Conservation (phyloP, 2,329 filamentous ascomycete genomes). For the Stagonosporopsis chrysanthemi region DNA sequence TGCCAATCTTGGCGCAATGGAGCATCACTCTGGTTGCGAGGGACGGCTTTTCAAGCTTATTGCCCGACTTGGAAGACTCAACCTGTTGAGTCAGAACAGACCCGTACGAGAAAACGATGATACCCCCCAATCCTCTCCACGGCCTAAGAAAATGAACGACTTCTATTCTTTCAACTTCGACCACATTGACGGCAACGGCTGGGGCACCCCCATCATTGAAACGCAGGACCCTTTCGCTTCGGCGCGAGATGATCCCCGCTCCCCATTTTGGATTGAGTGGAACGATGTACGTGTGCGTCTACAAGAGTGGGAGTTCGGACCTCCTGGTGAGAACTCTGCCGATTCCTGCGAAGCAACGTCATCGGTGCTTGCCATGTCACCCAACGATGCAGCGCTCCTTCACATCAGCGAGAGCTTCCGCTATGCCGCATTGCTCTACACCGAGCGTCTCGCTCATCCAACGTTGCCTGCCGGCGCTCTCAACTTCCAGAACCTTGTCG, state of each 20-base stretch:
- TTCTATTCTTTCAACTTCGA: conserved; percentile 63
- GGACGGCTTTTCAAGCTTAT: conserved; percentile 86
- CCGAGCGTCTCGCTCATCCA: conserved; percentile 83
- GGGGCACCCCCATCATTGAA: conserved; percentile 65
- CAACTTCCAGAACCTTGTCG: conserved; percentile 83
- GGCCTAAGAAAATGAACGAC: conserved; percentile 50
- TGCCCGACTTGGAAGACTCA: conserved; percentile 81
- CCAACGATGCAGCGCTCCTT: conserved; percentile 74
- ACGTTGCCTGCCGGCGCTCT: conserved; percentile 74
- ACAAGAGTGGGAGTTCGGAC: conserved; percentile 77
- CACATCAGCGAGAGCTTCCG: conserved; percentile 91
- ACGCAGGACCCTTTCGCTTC: conserved; percentile 50
- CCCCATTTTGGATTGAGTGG: conserved; percentile 85
- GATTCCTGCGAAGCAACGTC: conserved; percentile 35
- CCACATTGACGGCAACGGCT: conserved; percentile 73
- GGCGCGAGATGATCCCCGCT: conserved; percentile 62
- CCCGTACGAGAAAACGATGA: conserved; percentile 52
- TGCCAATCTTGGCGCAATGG: conserved; percentile 74
- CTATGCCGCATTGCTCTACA: conserved; percentile 87
- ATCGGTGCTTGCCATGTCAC: conserved; percentile 40
- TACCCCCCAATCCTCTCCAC: conserved; percentile 45
- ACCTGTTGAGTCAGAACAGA: conserved; percentile 77
- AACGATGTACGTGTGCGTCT: conserved; percentile 77
- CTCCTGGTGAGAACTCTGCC: conserved; percentile 38
- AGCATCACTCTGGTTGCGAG: conserved; percentile 89